A percentile compares a stretch with the other conserved stretches of the same genome.
Evolutionary conservation across 345 rosid genomes (phyloP).

Genomic region (Brassica napus): Da-Ae NC_063439.1:18600501-18601000

Average conservation of each 20-base stretch:
- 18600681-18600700: conserved; percentile 46
- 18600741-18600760: conserved; percentile 37
- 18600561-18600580: conserved; percentile 64
- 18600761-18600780: background rate
- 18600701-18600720: conserved; percentile 53
- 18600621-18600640: background rate
- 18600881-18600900: background rate
- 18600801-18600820: background rate
- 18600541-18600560: conserved; percentile 78
- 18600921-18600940: background rate
- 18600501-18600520: conserved; percentile 62
- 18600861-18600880: background rate
- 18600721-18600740: conserved; percentile 22
- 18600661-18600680: conserved; percentile 34
- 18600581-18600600: background rate
- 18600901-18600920: background rate
- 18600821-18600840: background rate
- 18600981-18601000: background rate
- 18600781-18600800: background rate
- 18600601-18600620: background rate
- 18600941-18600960: background rate
- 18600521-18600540: conserved; percentile 47
- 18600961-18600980: background rate
- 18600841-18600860: background rate
- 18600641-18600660: conserved; percentile 6